Evolutionary conservation across 73 alveolate genomes (phyloP).

Genomic region (Effrenium voratum): DNA sequence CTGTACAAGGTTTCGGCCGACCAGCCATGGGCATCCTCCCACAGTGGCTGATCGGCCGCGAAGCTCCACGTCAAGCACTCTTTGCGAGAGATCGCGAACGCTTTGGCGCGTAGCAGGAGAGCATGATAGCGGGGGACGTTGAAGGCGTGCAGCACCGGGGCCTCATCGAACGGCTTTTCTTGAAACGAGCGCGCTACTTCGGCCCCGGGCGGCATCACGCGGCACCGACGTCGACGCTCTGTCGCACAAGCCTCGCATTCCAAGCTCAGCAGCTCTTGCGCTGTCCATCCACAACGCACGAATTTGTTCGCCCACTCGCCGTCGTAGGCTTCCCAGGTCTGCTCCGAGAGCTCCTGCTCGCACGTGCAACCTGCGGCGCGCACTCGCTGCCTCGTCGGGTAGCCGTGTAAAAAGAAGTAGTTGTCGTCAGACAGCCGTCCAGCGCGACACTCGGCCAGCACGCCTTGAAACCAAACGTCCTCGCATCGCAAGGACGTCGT

Average conservation of each 20-base stretch:
- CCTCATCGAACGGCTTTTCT: neutral
- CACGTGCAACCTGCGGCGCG: neutral
- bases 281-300: neutral
- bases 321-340: neutral
- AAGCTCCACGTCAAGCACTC: neutral
- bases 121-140: neutral
- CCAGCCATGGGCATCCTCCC: neutral
- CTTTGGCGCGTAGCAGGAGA: neutral
- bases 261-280: too few species aligned
- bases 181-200: neutral
- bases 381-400: neutral
- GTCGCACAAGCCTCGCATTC: neutral
- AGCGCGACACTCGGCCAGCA: neutral
- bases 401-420: neutral
- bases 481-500: neutral
- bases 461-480: neutral
- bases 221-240: neutral
- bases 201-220: neutral
- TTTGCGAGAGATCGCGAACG: neutral
- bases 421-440: neutral
- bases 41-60: neutral
- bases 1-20: neutral
- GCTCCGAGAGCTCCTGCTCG: neutral
- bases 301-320: neutral
- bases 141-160: neutral